Conservation (phyloP, 345 rosid species). For the Acer saccharum region DNA sequence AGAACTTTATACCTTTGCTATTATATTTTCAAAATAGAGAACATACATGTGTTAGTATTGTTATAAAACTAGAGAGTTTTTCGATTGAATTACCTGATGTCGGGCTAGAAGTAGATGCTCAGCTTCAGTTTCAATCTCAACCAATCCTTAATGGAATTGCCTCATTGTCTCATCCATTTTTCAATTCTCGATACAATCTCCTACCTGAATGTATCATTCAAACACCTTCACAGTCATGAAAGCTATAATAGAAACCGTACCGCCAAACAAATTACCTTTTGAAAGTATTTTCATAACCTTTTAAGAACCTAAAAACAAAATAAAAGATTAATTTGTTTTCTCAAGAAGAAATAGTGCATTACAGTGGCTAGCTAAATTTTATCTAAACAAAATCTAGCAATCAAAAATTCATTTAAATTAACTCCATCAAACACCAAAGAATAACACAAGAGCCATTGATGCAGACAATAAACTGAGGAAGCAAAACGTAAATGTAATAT, state of each 20-base stretch:
- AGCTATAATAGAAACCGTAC: neutral
- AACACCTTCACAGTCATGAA: neutral
- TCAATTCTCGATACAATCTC: neutral
- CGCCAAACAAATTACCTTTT: neutral
- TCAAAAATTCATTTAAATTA: too few species aligned
- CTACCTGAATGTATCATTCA: neutral
- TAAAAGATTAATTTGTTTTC: neutral
- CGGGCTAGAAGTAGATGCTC: constrained; percentile 65
- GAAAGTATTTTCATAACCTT: neutral
- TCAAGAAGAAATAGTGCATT: neutral
- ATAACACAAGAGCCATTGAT: too few species aligned
- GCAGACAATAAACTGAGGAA: too few species aligned
- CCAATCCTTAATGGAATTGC: constrained; percentile 44
- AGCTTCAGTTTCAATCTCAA: constrained; percentile 73
- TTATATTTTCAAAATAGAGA: neutral
- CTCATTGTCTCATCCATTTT: constrained; percentile 65
- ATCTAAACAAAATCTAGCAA: too few species aligned
- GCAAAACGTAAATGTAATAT: too few species aligned
- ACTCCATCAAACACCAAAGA: too few species aligned
- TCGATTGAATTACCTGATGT: constrained; percentile 44
- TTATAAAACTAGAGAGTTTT: neutral
- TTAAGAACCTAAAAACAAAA: neutral
- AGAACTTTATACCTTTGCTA: neutral
- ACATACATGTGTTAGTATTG: neutral
- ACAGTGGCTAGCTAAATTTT: neutral